Percentiles rank a stretch among this genome's conserved stretches.
Evolutionary conservation across 495 filamentous ascomycete genomes (phyloP).

Genomic region (Extremus antarcticus): DNA sequence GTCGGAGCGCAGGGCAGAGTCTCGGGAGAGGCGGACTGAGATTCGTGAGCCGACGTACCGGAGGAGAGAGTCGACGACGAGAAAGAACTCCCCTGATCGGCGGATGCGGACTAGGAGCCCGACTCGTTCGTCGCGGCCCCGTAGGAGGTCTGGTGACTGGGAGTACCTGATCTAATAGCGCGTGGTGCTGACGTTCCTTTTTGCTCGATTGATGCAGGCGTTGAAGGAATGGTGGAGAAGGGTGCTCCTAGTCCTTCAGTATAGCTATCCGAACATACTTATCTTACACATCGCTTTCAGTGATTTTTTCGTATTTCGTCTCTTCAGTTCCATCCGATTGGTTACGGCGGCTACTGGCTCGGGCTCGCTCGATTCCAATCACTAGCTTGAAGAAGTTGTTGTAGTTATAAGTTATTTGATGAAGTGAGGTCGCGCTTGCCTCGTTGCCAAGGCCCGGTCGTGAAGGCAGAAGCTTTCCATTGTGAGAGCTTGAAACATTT

Average conservation of each 20-base stretch:
- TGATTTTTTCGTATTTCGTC: not conserved
- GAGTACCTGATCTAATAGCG: not conserved
- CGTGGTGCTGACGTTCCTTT: not conserved
- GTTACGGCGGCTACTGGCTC: too few relatives aligned
- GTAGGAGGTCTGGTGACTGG: not conserved
- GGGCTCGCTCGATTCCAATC: too few relatives aligned
- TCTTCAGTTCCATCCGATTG: not conserved
- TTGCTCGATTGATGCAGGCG: not conserved
- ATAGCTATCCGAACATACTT: not conserved
- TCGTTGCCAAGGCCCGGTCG: too few relatives aligned
- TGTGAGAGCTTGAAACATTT: too few relatives aligned
- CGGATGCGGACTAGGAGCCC: not conserved
- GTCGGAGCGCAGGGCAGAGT: not conserved
- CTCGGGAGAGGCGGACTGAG: not conserved
- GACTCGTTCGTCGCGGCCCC: not conserved
- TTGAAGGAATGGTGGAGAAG: not conserved
- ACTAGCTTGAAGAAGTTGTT: too few relatives aligned
- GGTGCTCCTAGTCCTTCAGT: not conserved
- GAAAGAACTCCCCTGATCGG: not conserved
- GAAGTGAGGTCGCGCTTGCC: too few relatives aligned
- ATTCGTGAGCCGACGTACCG: not conserved
- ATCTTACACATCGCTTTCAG: not conserved
- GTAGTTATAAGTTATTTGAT: too few relatives aligned
- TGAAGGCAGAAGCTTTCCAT: too few relatives aligned
- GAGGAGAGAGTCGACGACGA: not conserved